Evolutionary conservation across 78 protist genomes (phyloP), one percentile per base, ranked within the genome.

Genomic region (Emiliania huxleyi): DNA sequence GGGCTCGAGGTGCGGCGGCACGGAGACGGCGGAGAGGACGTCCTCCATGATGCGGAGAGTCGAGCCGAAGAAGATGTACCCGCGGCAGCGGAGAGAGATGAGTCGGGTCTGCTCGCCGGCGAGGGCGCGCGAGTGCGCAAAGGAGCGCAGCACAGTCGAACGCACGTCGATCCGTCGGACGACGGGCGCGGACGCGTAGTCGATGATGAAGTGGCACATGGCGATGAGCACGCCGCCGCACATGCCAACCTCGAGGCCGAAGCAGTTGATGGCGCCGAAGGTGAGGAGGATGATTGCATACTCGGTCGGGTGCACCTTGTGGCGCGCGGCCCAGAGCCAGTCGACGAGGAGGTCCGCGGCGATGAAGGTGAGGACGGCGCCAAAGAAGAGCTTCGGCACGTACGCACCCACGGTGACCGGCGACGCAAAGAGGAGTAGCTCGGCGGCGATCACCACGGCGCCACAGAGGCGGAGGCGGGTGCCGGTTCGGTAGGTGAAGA

Each of bases 1-100:
- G 4, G 83, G 12, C n/a, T 12, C 8, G 23, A 26, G 37, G 33
- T 69, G 75, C 38, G 75, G 75, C n/a, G 75, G 75, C 23, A 26
- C 18, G 38, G 12, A 4, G 83, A 73, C 19, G 37, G 83, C 8
- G 25, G 43, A 23, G 3, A 73, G 37, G 15, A 73, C 83, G 83
- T 73, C 83, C 43, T 73, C 83, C 83, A 73, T 40, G 48, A 77
- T 40, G 35, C 23, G 85, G 29, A 77, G 46, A 15, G 85, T 77
- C 33, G 85, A 77, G 44, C 85, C 85, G 15, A 77, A 77, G 85
- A 77, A 77, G 85, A 77, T 77, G 85, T 77, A 77, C 35, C 85
- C 62, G 29, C 85, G 43, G 46, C 85, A 77, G 15, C 85, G 85
- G 0, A 77, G 18, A 1, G 85, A 22, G 48, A 77, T 77, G 15